phyloP scores from a whole-genome alignment of 768 basidiomycete genomes.

The Rhizopogon rudus region DNA sequence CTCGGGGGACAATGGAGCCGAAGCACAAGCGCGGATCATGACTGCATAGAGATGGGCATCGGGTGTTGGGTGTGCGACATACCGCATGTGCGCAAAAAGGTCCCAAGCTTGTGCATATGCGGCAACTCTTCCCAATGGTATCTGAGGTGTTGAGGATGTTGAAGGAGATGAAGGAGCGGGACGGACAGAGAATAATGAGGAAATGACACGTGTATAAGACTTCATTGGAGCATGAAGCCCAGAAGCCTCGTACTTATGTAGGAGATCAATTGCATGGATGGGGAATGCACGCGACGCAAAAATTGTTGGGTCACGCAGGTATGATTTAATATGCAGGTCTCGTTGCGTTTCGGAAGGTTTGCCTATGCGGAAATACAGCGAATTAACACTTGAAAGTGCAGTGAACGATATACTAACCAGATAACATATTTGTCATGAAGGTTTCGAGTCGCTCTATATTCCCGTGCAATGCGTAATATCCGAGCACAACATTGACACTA shows the following conservation, averaged over 20 bases:
- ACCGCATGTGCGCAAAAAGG: conserved; percentile 93
- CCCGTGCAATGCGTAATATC: conserved; percentile 42
- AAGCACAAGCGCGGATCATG: conserved; percentile 87
- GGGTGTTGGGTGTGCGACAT: conserved; percentile 84
- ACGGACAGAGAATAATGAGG: conserved; percentile 45
- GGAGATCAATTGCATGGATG: conserved; percentile 53
- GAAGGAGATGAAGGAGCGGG: conserved; percentile 20
- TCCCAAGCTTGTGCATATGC: conserved; percentile 87
- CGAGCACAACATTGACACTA: conserved; percentile 42
- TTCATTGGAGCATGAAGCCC: conserved; percentile 62
- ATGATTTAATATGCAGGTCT: conserved; percentile 68
- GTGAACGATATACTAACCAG: conserved; percentile 30
- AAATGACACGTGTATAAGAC: conserved; percentile 70
- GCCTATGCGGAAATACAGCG: conserved; percentile 12
- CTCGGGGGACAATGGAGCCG: conserved; percentile 51
- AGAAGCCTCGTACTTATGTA: conserved; percentile 69
- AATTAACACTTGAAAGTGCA: not conserved
- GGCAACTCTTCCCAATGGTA: conserved; percentile 30
- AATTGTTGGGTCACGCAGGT: conserved; percentile 31
- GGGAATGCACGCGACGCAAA: conserved; percentile 40
- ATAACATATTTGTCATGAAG: conserved; percentile 36
- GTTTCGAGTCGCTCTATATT: conserved; percentile 42
- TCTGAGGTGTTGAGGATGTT: not conserved
- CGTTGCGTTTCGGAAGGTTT: conserved; percentile 52
- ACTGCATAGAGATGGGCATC: conserved; percentile 65